A percentile compares a stretch with the other conserved stretches of the same genome.
These are phyloP conservation scores for Magnaporthiopsis poae DNA, from an alignment of 2,329 filamentous ascomycete genomes.

Conservation along the genomic window DNA sequence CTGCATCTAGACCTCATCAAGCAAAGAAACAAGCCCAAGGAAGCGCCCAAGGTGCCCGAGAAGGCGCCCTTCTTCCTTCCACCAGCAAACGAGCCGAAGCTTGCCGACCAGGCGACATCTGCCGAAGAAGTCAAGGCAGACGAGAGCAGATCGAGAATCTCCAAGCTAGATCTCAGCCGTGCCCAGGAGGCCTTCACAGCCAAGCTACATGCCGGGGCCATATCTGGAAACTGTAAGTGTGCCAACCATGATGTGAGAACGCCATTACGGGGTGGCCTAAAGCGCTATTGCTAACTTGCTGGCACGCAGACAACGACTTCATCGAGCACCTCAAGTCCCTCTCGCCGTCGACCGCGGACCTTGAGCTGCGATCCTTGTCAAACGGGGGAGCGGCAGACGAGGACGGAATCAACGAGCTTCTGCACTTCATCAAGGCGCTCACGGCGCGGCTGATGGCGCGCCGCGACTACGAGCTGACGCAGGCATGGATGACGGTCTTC, in stretches of 20 bases:
- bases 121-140: conserved; percentile 31
- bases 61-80: conserved; percentile 58
- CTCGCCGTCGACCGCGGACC: conserved; percentile 73
- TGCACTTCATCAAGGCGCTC: conserved; percentile 71
- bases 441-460: conserved; percentile 58
- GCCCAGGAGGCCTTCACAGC: conserved; percentile 50
- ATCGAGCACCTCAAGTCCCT: conserved; percentile 71
- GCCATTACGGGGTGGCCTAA: not conserved
- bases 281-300: not conserved
- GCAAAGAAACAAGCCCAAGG: conserved; percentile 85
- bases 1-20: conserved; percentile 87
- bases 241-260: not conserved
- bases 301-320: conserved; percentile 48
- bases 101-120: conserved; percentile 16
- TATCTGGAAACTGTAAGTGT: conserved; percentile 50
- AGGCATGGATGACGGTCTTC: conserved; percentile 97
- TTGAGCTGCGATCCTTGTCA: conserved; percentile 76
- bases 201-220: conserved; percentile 43
- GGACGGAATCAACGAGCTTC: conserved; percentile 50
- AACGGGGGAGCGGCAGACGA: conserved; percentile 31
- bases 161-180: conserved; percentile 51
- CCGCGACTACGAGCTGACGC: conserved; percentile 83
- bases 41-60: conserved; percentile 81
- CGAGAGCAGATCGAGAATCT: conserved; percentile 51
- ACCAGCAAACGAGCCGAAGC: conserved; percentile 5